Conservation (phyloP, 139 green algal genomes). For the Micractinium sp. region DNA sequence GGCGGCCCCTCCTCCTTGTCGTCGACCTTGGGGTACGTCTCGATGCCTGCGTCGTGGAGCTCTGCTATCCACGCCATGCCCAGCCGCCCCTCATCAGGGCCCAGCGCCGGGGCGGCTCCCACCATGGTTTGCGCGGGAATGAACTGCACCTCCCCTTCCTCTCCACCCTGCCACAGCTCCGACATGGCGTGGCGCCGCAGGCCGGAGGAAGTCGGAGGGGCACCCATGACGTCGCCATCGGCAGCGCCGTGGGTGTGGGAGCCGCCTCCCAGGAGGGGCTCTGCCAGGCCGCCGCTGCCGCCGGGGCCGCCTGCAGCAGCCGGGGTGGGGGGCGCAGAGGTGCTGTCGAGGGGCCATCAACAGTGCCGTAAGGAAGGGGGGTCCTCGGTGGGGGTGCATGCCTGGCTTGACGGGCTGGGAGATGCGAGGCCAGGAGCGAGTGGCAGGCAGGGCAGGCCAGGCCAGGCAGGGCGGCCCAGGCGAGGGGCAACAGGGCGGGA, state of each 20-base stretch:
- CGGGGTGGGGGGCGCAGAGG: not conserved
- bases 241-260: not conserved
- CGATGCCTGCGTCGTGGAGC: not conserved
- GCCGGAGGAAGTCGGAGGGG: not conserved
- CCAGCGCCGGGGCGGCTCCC: not conserved
- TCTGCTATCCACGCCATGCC: conserved; percentile 1
- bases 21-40: not conserved
- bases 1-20: not conserved
- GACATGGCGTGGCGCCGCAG: not conserved
- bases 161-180: not conserved
- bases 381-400: not conserved
- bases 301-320: not conserved
- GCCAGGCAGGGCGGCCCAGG: too few species aligned
- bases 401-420: not conserved
- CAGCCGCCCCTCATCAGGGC: not conserved
- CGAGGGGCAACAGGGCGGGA: too few species aligned
- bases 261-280: not conserved
- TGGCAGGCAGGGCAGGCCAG: too few species aligned
- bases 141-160: not conserved
- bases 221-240: not conserved
- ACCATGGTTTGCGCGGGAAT: not conserved
- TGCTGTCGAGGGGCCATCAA: not conserved
- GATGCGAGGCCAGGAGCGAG: too few species aligned
- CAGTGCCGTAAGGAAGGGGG: too few species aligned
- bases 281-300: not conserved